Conservation (phyloP, 352 stramenopile species). For the Globisporangium spiculum region DNA sequence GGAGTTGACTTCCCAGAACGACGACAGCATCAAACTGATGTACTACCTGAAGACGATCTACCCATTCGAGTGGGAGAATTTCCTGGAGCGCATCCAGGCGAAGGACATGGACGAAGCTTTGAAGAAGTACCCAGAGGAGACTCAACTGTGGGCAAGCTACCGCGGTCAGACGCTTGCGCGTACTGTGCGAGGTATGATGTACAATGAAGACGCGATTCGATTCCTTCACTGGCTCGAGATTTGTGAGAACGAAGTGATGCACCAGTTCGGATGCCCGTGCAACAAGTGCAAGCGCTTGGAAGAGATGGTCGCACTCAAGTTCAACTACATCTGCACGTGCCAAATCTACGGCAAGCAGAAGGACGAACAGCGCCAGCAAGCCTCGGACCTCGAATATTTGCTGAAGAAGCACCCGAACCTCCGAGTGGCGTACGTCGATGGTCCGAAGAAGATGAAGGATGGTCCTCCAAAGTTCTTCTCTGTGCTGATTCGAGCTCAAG, state of each 20-base stretch:
- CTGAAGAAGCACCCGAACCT: constrained; percentile 77
- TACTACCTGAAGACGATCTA: constrained; percentile 94
- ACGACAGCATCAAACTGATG: constrained; percentile 94
- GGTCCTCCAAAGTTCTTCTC: constrained; percentile 83
- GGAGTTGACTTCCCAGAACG: constrained; percentile 79
- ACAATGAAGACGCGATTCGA: constrained; percentile 83
- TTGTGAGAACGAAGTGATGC: constrained; percentile 86
- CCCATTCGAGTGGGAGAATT: constrained; percentile 83
- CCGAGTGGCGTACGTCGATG: constrained; percentile 81
- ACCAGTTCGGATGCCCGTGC: constrained; percentile 69
- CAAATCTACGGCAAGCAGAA: constrained; percentile 89
- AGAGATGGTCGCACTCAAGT: constrained; percentile 86
- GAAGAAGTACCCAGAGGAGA: constrained; percentile 79
- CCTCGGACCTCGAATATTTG: constrained; percentile 72
- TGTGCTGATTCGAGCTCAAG: constrained; percentile 68
- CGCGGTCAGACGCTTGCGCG: constrained; percentile 81
- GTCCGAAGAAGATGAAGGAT: constrained; percentile 87
- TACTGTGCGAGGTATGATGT: constrained; percentile 88
- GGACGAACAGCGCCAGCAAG: constrained; percentile 80
- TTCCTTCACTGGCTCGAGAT: constrained; percentile 89
- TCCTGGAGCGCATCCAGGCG: constrained; percentile 66
- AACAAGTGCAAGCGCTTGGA: constrained; percentile 84
- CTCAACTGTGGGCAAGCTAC: constrained; percentile 82
- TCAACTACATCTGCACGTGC: constrained; percentile 88
- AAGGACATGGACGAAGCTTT: constrained; percentile 86